Conservation (phyloP, 495 filamentous ascomycete genomes). For the Penicillium robsamsonii region DNA sequence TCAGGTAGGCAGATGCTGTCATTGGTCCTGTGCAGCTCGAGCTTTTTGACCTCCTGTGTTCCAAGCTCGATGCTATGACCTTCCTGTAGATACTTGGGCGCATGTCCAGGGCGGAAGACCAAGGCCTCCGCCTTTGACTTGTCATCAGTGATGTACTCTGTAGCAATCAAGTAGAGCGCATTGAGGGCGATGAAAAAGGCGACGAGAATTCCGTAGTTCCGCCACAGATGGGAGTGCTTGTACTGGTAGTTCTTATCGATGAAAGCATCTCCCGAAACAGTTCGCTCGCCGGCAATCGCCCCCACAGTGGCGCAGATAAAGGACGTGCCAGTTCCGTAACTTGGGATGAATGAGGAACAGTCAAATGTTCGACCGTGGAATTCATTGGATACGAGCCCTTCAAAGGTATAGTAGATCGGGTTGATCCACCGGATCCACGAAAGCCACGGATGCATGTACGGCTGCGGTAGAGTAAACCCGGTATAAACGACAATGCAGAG, state of each 20-base stretch:
- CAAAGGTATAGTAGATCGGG: conserved; percentile 41
- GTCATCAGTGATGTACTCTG: conserved; percentile 34
- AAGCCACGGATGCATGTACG: conserved; percentile 48
- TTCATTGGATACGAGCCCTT: conserved; percentile 48
- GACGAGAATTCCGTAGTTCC: conserved; percentile 61
- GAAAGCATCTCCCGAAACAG: conserved; percentile 51
- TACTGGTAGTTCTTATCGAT: conserved; percentile 54
- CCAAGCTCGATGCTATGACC: conserved; percentile 22
- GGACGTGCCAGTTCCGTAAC: conserved; percentile 38
- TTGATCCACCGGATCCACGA: conserved; percentile 45
- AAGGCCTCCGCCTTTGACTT: conserved; percentile 36
- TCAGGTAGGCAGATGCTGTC: conserved; percentile 44
- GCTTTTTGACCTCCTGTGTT: conserved; percentile 9
- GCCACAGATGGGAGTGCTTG: conserved; percentile 55
- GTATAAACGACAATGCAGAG: conserved; percentile 43
- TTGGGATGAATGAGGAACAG: conserved; percentile 41
- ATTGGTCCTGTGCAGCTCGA: conserved; percentile 20
- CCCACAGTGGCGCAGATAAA: conserved; percentile 53
- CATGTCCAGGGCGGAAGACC: conserved; percentile 38
- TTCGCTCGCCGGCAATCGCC: conserved; percentile 44
- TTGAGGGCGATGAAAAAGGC: conserved; percentile 59
- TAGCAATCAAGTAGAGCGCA: conserved; percentile 33
- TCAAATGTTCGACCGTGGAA: conserved; percentile 52
- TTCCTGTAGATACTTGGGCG: conserved; percentile 27
- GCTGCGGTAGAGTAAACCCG: conserved; percentile 40